Base-by-base conservation (phyloP, 352 stramenopile species). In the Thraustochytrium striatum region DNA sequence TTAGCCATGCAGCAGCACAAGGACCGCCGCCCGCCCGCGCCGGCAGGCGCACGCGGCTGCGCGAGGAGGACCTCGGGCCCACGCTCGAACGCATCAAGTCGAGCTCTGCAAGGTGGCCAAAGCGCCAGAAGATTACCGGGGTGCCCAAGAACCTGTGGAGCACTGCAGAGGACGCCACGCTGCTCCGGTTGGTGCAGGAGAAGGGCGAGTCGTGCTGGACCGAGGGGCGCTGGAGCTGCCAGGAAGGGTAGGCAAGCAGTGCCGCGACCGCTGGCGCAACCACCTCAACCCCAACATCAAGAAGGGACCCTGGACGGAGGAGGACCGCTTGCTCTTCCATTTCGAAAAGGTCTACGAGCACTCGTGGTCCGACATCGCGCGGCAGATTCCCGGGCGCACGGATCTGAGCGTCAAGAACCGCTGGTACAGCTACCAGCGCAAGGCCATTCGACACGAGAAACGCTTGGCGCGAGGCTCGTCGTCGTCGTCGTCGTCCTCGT, bases 171-270 rank as follows among this genome's bases (percentile, higher is more conserved):
- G 62, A 73, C 41, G 62, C 21, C 1, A 19, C 36, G 8, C 44
- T 73, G 36, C 5, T 61, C 21, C n/a, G 28, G 2, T 21, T 36
- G 9, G 62, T 73, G n/a, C 38, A 73, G 62, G n/a, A 73, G 30
- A 28, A 73, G n/a, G 62, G 62, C 28, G 19, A 57, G 0, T 13
- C 21, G 28, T 11, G 13, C 30, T 97, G 93, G 92, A 89, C 88
- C 2, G 91, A 53, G 95, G 97, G 58, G 93, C 93, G 9, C 87
- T 91, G 57, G 87, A 90, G 35, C 93, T 81, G 16, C 68, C 72
- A 21, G 85, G 93, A 1, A 87, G 94, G 41, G 94, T 93, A 52
- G 91, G 91, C 7, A 98, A 98, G 84, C 92, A 98, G 82, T 98
- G 93, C 81, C 89, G 93, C 11, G 93, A 98, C 70, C 90, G 93